A percentile compares a stretch with the other conserved stretches of the same genome.
Conservation (phyloP, 805 yeast genomes). For the Schizosaccharomyces lindneri region DNA sequence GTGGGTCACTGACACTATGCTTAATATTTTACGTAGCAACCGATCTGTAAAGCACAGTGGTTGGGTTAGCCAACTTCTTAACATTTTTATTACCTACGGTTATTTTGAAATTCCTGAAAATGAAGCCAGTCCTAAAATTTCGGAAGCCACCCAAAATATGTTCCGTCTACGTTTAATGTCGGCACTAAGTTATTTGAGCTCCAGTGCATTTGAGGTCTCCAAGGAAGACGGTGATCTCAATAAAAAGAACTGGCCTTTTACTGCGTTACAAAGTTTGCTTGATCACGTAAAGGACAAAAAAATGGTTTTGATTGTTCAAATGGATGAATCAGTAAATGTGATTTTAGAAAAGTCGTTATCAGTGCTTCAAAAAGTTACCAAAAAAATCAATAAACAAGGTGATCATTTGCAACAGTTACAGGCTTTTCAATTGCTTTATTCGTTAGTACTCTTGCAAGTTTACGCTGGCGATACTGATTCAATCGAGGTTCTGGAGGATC, state of each 20-base stretch:
- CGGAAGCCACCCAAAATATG: not conserved
- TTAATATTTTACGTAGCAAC: conserved; percentile 16
- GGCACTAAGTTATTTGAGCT: not conserved
- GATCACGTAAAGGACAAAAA: not conserved
- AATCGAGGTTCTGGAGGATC: conserved; percentile 44
- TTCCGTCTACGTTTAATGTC: not conserved
- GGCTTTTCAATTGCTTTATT: conserved; percentile 53
- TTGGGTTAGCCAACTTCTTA: conserved; percentile 9
- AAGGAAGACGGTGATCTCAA: not conserved
- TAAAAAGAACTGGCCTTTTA: not conserved
- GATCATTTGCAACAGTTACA: conserved; percentile 19
- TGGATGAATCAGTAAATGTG: conserved; percentile 34
- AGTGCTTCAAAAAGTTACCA: conserved; percentile 22
- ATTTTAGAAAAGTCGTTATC: conserved; percentile 26
- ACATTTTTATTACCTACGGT: not conserved
- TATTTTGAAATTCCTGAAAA: conserved; percentile 3
- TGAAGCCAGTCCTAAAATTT: not conserved
- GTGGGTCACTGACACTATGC: conserved; percentile 37
- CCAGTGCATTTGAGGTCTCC: too few species aligned
- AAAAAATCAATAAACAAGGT: conserved; percentile 16
- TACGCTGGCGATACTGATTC: conserved; percentile 55
- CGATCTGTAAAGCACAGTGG: conserved; percentile 19
- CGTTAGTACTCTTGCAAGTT: conserved; percentile 53
- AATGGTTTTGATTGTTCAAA: conserved; percentile 10
- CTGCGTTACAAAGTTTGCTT: not conserved